Conservation (phyloP, 1,139 yeast species). For the Keqinozyma sinolaborantium region DNA sequence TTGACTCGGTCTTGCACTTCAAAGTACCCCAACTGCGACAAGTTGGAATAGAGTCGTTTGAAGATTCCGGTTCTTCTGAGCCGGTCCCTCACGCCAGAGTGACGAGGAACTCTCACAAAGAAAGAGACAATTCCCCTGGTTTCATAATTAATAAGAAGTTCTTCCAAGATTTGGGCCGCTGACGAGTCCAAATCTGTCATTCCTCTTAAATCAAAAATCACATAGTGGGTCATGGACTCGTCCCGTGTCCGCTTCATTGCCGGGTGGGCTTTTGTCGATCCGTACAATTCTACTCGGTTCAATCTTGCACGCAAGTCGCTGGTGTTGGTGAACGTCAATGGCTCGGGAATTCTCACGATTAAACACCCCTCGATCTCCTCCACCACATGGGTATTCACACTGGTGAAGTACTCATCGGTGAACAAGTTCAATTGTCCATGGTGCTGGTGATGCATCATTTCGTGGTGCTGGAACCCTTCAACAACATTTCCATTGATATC, state of each 20-base stretch:
- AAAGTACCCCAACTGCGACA: conserved; percentile 25
- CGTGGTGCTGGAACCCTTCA: neutral
- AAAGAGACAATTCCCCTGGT: conserved; percentile 57
- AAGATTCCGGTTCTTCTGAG: conserved; percentile 31
- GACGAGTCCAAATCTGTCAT: conserved; percentile 87
- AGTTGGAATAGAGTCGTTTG: conserved; percentile 21
- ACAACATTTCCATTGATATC: conserved; percentile 40
- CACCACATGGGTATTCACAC: conserved; percentile 36
- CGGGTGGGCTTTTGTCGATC: conserved; percentile 83
- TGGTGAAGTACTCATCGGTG: conserved; percentile 34
- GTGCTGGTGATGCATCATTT: neutral
- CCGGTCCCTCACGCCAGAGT: conserved; percentile 25
- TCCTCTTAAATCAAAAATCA: conserved; percentile 82
- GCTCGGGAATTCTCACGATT: conserved; percentile 87
- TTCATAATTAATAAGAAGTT: conserved; percentile 54
- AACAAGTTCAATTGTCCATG: conserved; percentile 27
- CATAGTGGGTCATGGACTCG: conserved; percentile 54
- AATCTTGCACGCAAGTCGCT: conserved; percentile 77
- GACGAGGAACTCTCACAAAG: conserved; percentile 60
- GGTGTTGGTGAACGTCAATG: conserved; percentile 87
- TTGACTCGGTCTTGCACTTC: conserved; percentile 15
- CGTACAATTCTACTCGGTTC: conserved; percentile 76
- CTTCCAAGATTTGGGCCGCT: conserved; percentile 73
- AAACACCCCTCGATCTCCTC: conserved; percentile 85
- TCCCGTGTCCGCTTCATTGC: conserved; percentile 60